A percentile compares a stretch with the other conserved stretches of the same genome.
Evolutionary conservation across 805 yeast genomes (phyloP).

Genomic region (Kregervanrija delftensis): DNA sequence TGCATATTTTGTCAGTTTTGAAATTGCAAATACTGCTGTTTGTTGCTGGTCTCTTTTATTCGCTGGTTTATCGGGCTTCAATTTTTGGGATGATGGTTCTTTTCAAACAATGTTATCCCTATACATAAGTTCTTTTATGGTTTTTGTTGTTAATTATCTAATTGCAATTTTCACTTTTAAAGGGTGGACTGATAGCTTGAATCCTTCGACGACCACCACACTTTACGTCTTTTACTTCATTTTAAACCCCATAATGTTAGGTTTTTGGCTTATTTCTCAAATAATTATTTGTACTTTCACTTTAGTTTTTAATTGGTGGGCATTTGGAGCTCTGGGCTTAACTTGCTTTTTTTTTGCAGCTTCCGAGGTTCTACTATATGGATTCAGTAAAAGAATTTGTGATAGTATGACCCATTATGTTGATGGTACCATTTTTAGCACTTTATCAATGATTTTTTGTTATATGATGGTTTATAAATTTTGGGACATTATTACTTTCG

Average conservation of each 20-base stretch:
- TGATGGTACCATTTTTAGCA: slow-evolving; percentile 84
- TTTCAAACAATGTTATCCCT: slow-evolving; percentile 50
- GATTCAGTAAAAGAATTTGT: slow-evolving; percentile 62
- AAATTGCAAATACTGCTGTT: slow-evolving; percentile 66
- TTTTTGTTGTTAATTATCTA: slow-evolving; percentile 62
- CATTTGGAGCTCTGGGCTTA: slow-evolving; percentile 72
- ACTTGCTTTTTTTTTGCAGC: slow-evolving; percentile 67
- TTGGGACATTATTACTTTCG: slow-evolving; percentile 94
- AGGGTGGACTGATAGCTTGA: slow-evolving; percentile 47
- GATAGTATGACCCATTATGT: slow-evolving; percentile 71
- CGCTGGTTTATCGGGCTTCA: slow-evolving; percentile 78
- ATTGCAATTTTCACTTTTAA: slow-evolving; percentile 69
- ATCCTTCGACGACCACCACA: slow-evolving; percentile 50
- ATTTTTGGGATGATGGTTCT: slow-evolving; percentile 94
- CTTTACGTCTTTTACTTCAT: slow-evolving; percentile 67
- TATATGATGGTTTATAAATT: slow-evolving; percentile 93
- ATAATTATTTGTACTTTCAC: slow-evolving; percentile 58
- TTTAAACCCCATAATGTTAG: slow-evolving; percentile 60
- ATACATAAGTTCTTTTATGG: slow-evolving; percentile 42
- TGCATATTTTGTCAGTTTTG: slow-evolving; percentile 78
- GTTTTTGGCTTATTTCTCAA: slow-evolving; percentile 61
- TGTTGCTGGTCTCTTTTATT: slow-evolving; percentile 62
- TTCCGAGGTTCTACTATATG: slow-evolving; percentile 77
- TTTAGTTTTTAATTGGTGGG: slow-evolving; percentile 72
- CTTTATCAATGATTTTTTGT: slow-evolving; percentile 72